phyloP scores from a whole-genome alignment of 768 basidiomycete genomes.

The Scleroderma citrinum region DNA sequence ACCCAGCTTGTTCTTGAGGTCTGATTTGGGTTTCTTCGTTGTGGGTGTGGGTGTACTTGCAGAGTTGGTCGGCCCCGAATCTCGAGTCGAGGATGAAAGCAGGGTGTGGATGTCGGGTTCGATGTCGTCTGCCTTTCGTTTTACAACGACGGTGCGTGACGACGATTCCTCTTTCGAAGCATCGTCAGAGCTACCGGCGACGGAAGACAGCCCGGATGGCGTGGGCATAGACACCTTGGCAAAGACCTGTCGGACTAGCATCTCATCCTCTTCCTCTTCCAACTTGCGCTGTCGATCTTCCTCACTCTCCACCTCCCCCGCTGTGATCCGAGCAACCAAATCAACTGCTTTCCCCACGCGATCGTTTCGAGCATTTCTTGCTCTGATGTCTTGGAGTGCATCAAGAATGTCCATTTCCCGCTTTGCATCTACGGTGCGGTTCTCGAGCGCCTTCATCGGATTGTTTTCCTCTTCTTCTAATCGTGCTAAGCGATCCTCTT shows the following conservation, averaged over 20 bases:
- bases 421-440: conserved; percentile 86
- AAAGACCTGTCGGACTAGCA: conserved; percentile 81
- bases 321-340: conserved; percentile 53
- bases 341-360: conserved; percentile 72
- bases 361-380: conserved; percentile 84
- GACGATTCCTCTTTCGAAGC: conserved; percentile 14
- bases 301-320: conserved; percentile 70
- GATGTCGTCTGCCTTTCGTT: conserved; percentile 77
- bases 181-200: conserved; percentile 15
- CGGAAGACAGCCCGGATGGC: conserved; percentile 17
- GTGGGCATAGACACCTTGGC: conserved; percentile 54
- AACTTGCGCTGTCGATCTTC: conserved; percentile 65
- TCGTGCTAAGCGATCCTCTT: conserved; percentile 79
- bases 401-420: conserved; percentile 99
- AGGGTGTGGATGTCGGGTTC: conserved; percentile 69
- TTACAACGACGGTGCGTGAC: conserved; percentile 56
- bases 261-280: conserved; percentile 91
- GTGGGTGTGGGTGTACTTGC: conserved; percentile 33
- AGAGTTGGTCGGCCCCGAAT: conserved; percentile 49
- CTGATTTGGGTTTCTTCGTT: conserved; percentile 58
- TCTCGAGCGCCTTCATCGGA: conserved; percentile 96
- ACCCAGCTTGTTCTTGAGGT: conserved; percentile 59
- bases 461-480: conserved; percentile 92
- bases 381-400: conserved; percentile 87
- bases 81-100: conserved; percentile 57